Base-by-base conservation (phyloP, 2,329 filamentous ascomycete genomes). In the Cladosporium sp. region DNA sequence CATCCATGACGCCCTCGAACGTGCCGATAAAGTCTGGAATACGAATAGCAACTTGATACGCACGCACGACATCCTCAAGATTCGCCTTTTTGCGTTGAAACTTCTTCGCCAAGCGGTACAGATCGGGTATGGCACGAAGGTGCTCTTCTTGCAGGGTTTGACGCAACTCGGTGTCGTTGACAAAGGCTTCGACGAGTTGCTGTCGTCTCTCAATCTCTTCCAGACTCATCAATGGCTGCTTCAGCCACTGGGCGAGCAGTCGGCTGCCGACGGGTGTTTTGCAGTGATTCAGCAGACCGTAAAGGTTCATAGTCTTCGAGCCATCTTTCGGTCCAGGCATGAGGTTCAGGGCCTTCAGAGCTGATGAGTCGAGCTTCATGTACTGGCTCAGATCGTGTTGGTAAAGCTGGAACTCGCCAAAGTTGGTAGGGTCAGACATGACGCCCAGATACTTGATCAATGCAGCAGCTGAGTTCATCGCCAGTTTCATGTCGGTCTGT, bases 61-160 rank as follows among this genome's bases (percentile, higher is more conserved):
- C 87, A 55, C 91, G 80, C 4, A 98, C 92, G 4, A 98, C 94
- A 67, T 98, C 93, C 68, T 98, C 93, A 5, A 98, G 73, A 53
- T 86, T 95, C 7, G 93, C 94, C 65, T 87, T 84, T 63, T 88
- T 89, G 42, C 89, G 84, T 67, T 98, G 93, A 62, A 98, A 97
- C 49, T 90, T 88, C 72, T 97, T 98, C 0, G 92, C 86, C 2
- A 98, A 76, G 9, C 93, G 82, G 67, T 96, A 97, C 1, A 98
- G 78, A 65, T 98, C 94, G 0, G 93, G 94, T 19, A 98, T 92
- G 0, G 89, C 88, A 41, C 89, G 84, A 13, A 98, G 75, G 64
- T 98, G 93, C 61, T 95, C 88, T 69, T 98, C 93, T 68, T 98
- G 94, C 80, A 98, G 89, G 0, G 86, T 95, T 70, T 97, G 93